These are phyloP conservation scores for Sporothrix dimorphospora DNA, from an alignment of 2,329 filamentous ascomycete genomes.

Conservation along the genomic window DNA sequence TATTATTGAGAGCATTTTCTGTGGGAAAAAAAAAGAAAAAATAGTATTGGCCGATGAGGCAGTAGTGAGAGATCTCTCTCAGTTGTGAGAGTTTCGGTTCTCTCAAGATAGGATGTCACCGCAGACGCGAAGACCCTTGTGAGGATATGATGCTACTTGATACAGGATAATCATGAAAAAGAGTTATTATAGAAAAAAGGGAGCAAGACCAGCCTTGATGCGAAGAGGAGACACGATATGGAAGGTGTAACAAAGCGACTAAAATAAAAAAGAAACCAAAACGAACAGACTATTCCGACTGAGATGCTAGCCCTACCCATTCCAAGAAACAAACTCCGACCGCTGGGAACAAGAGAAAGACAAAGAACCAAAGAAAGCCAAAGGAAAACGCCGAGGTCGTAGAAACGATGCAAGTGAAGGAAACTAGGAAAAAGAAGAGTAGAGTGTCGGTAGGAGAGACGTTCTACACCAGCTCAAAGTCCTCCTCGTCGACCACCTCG, in stretches of 20 bases:
- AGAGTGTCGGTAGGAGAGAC: too few relatives aligned
- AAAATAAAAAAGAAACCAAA: background rate
- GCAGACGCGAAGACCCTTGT: background rate
- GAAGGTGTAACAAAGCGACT: background rate
- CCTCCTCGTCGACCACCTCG: conserved; percentile 33
- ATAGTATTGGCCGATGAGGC: background rate
- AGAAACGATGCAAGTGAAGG: background rate
- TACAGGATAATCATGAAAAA: background rate
- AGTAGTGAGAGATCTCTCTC: too few relatives aligned
- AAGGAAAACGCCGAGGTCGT: background rate
- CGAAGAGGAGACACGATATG: background rate
- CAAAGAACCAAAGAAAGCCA: background rate
- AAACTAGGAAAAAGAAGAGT: too few relatives aligned
- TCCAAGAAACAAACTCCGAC: conserved; percentile 3
- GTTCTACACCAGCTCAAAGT: conserved; percentile 36
- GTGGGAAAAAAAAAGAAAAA: background rate
- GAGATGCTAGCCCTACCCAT: conserved; percentile 2
- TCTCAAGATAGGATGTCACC: background rate
- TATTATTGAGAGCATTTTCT: too few relatives aligned
- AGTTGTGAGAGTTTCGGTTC: background rate
- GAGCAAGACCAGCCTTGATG: background rate
- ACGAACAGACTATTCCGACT: background rate
- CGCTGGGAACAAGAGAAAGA: background rate
- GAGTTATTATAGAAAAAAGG: background rate
- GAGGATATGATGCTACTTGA: background rate